These are phyloP conservation scores for Aschersonia sp. DNA, from an alignment of 2,329 filamentous ascomycete species.

Conservation along the genomic window DNA sequence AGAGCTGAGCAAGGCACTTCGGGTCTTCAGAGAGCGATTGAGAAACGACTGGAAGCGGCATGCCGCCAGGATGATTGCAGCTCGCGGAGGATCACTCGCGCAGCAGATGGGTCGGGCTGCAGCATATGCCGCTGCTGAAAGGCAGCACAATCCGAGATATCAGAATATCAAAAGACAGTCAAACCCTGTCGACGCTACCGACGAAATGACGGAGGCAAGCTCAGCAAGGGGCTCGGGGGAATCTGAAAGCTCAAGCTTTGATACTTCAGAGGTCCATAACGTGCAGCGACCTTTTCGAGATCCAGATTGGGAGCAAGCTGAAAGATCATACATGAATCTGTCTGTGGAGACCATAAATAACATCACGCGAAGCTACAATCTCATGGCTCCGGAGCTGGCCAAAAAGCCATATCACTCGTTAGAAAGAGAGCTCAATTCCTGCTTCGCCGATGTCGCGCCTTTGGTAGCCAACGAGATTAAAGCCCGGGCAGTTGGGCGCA, in stretches of 20 bases:
- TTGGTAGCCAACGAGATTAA: conserved; percentile 57
- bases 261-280: neutral
- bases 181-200: neutral
- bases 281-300: conserved; percentile 59
- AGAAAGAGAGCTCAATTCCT: conserved; percentile 64
- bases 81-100: conserved; percentile 58
- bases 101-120: conserved; percentile 58
- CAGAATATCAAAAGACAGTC: neutral
- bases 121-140: conserved; percentile 63
- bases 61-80: conserved; percentile 63
- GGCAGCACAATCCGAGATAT: conserved; percentile 41
- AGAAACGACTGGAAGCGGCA: conserved; percentile 75
- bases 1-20: conserved; percentile 57
- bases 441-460: conserved; percentile 78
- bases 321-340: conserved; percentile 61
- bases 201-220: neutral
- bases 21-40: conserved; percentile 58
- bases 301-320: conserved; percentile 55
- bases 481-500: conserved; percentile 42
- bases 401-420: conserved; percentile 87
- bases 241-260: neutral
- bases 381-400: conserved; percentile 82
- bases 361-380: conserved; percentile 77
- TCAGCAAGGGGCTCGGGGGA: neutral
- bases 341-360: conserved; percentile 66